Evolutionary conservation across 2,329 filamentous ascomycete species (phyloP).

Genomic region (Ceratocystis eucalypticola): DNA sequence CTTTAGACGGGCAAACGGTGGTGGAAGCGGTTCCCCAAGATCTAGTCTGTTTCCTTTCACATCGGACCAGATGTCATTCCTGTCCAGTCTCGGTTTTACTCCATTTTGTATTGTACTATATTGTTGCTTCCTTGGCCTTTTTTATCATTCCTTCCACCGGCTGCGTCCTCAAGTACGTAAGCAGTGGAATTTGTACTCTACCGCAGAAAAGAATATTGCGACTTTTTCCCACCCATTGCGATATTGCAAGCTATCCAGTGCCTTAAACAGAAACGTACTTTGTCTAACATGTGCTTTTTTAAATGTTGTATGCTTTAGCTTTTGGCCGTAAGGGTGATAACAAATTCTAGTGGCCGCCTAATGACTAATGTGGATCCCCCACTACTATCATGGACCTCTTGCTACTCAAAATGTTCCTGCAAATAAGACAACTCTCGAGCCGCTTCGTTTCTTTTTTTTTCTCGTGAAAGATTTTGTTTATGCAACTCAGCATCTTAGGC

Average conservation of each 20-base stretch:
- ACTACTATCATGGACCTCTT: background rate
- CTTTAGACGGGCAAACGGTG: constrained; percentile 17
- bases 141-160: constrained; percentile 12
- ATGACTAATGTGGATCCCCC: constrained; percentile 13
- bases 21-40: constrained; percentile 35
- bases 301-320: background rate
- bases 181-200: constrained; percentile 17
- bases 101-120: constrained; percentile 18
- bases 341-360: background rate
- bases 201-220: constrained; percentile 14
- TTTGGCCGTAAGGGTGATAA: background rate
- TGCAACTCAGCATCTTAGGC: background rate
- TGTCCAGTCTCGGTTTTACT: background rate
- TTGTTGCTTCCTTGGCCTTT: constrained; percentile 15
- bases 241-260: no score
- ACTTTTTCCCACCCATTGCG: background rate
- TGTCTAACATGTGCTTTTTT: background rate
- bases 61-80: background rate
- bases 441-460: background rate
- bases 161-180: constrained; percentile 2
- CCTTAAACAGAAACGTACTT: no score
- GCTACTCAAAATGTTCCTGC: background rate
- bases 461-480: background rate
- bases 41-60: constrained; percentile 25
- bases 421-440: background rate